These are phyloP conservation scores for Ophiostoma sp. DNA, from an alignment of 2,329 filamentous ascomycete genomes.

Conservation along the genomic window DNA sequence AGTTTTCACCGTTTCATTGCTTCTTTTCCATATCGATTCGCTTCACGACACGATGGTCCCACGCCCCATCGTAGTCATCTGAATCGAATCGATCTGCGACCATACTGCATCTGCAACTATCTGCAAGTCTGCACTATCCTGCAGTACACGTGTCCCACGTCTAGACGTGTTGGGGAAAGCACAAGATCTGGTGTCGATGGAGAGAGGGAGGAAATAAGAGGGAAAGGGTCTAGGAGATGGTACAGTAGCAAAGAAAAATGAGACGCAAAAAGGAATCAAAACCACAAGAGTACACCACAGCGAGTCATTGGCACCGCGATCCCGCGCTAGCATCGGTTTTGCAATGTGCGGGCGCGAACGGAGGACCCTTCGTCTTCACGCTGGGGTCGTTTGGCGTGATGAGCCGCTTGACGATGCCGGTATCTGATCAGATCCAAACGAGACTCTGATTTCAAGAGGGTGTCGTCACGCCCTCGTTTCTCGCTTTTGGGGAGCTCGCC, in stretches of 20 bases:
- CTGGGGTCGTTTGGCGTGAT: no score
- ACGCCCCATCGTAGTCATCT: neutral
- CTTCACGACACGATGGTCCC: neutral
- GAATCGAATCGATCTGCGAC: neutral
- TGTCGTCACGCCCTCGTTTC: neutral
- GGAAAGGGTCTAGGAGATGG: neutral
- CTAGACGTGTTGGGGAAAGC: constrained; percentile 5
- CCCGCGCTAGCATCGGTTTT: neutral
- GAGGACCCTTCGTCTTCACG: no score
- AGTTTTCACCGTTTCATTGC: neutral
- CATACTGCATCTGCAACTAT: neutral
- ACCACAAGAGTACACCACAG: neutral
- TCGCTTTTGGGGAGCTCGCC: neutral
- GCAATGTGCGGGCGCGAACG: neutral
- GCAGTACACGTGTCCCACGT: neutral
- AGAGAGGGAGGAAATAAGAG: neutral
- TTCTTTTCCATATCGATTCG: neutral
- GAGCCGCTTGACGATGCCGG: neutral
- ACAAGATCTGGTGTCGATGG: neutral
- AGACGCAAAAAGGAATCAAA: neutral
- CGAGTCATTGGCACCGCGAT: neutral
- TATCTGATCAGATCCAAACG: neutral
- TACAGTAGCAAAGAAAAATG: neutral
- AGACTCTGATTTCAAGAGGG: neutral
- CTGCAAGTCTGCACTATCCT: neutral